These are phyloP conservation scores for Fragilaria radians DNA, from an alignment of 108 stramenopile species.

Conservation along the genomic window DNA sequence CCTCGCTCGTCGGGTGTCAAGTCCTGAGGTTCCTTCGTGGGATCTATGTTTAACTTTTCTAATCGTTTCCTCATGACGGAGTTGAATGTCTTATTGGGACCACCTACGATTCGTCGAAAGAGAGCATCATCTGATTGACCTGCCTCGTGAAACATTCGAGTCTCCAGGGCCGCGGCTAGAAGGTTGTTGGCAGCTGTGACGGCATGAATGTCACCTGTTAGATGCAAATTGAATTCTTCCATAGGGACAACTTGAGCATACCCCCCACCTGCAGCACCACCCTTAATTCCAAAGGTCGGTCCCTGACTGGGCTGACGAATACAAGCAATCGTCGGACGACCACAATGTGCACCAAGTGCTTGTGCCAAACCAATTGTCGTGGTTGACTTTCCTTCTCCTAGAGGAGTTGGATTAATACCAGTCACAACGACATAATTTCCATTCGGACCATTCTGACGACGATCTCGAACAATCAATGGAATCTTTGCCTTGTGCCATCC, in stretches of 20 bases:
- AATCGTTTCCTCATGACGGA: constrained; percentile 76
- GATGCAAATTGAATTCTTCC: constrained; percentile 99
- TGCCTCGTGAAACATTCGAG: constrained; percentile 95
- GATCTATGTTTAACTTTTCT: constrained; percentile 85
- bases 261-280: constrained; percentile 96
- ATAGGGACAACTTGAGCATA: constrained; percentile 93
- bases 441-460: constrained; percentile 52
- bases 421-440: constrained; percentile 98
- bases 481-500: constrained; percentile 96
- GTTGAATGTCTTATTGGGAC: constrained; percentile 54
- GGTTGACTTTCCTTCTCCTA: constrained; percentile 98
- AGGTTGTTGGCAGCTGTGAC: constrained; percentile 93
- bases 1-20: constrained; percentile 78
- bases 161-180: constrained; percentile 95
- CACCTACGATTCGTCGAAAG: constrained; percentile 75
- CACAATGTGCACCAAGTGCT: constrained; percentile 86
- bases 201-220: constrained; percentile 97
- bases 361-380: constrained; percentile 87
- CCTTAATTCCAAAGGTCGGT: constrained; percentile 99
- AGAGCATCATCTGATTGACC: constrained; percentile 87
- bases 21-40: constrained; percentile 63
- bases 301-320: constrained; percentile 93
- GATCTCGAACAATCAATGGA: constrained; percentile 41
- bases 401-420: constrained; percentile 98
- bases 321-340: constrained; percentile 72